These are phyloP conservation scores for Neonectria hederae DNA, from an alignment of 2,329 filamentous ascomycete species.

Conservation along the genomic window DNA sequence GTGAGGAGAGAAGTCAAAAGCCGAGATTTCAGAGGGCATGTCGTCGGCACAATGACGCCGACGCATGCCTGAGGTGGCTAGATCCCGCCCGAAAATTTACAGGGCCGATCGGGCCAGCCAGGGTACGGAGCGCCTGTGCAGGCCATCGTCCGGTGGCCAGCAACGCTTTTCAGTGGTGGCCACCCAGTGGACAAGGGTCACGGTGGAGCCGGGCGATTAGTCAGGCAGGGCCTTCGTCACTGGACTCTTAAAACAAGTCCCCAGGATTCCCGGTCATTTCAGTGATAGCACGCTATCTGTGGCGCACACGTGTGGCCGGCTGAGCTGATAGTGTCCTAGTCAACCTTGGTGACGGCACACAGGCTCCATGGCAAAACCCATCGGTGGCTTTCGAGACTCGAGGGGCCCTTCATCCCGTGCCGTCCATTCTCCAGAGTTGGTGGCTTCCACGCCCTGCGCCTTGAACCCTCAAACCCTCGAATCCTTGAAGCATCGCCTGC, in stretches of 20 bases:
- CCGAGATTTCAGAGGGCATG: conserved; percentile 40
- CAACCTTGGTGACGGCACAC: conserved; percentile 27
- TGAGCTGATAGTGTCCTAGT: conserved; percentile 19
- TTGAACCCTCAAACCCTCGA: conserved; percentile 27
- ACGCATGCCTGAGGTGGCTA: conserved; percentile 25
- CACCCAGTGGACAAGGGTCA: conserved; percentile 9
- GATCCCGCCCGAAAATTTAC: conserved; percentile 30
- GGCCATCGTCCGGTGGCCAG: conserved; percentile 2
- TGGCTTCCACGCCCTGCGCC: conserved; percentile 33
- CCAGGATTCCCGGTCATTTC: conserved; percentile 11
- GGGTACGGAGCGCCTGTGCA: conserved; percentile 8
- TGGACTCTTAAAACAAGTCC: conserved; percentile 13
- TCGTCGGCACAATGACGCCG: conserved; percentile 35
- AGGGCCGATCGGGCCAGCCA: conserved; percentile 22
- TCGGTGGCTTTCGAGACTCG: conserved; percentile 40
- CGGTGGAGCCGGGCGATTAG: conserved; percentile 19
- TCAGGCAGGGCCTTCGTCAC: conserved; percentile 14
- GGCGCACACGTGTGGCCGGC: not conserved
- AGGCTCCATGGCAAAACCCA: conserved; percentile 41
- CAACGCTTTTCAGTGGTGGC: conserved; percentile 13
- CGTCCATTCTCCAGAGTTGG: conserved; percentile 34
- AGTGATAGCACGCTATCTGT: conserved; percentile 18
- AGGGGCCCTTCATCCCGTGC: conserved; percentile 41
- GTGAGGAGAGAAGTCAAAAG: conserved; percentile 14
- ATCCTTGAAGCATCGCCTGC: not conserved